Conservation (phyloP, 2,329 filamentous ascomycete species). For the Fonsecaea multimorphosa region DNA sequence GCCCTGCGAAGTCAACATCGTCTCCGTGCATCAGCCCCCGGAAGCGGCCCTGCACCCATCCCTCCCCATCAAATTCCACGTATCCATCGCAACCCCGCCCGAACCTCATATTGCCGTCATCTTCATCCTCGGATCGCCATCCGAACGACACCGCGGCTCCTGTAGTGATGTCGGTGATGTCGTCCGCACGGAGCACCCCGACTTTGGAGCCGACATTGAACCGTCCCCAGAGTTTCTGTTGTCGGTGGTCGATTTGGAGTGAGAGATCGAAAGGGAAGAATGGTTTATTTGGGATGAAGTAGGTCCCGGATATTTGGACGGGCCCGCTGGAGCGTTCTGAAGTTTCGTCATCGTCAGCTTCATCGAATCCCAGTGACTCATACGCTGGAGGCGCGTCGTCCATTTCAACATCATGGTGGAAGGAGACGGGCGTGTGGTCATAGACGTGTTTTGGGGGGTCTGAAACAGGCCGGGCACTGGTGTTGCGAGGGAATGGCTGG, state of each 20-base stretch:
- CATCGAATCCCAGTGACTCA: conserved; percentile 22
- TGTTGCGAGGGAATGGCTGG: conserved; percentile 8
- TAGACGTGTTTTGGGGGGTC: conserved; percentile 1
- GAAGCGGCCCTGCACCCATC: conserved; percentile 24
- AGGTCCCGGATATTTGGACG: conserved; percentile 29
- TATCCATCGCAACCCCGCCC: conserved; percentile 31
- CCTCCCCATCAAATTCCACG: conserved; percentile 30
- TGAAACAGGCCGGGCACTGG: conserved; percentile 6
- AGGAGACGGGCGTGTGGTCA: conserved; percentile 16
- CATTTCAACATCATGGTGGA: conserved; percentile 25
- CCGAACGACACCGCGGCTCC: conserved; percentile 19
- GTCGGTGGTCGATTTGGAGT: conserved; percentile 14
- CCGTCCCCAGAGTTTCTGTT: conserved; percentile 27
- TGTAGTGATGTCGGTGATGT: conserved; percentile 11
- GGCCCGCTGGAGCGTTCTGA: neutral
- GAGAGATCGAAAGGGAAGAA: conserved; percentile 1
- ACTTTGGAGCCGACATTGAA: conserved; percentile 20
- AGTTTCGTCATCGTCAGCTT: neutral
- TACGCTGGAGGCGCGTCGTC: conserved; percentile 26
- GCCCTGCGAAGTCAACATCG: conserved; percentile 27
- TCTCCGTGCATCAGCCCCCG: conserved; percentile 22
- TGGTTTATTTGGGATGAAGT: conserved; percentile 12
- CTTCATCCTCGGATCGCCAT: conserved; percentile 25
- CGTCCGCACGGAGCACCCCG: conserved; percentile 26
- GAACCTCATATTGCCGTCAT: conserved; percentile 24